Evolutionary conservation across 176 grass and related monocot species (phyloP), one percentile per base, ranked within the genome.

Genomic region (Carex littledalei): DNA sequence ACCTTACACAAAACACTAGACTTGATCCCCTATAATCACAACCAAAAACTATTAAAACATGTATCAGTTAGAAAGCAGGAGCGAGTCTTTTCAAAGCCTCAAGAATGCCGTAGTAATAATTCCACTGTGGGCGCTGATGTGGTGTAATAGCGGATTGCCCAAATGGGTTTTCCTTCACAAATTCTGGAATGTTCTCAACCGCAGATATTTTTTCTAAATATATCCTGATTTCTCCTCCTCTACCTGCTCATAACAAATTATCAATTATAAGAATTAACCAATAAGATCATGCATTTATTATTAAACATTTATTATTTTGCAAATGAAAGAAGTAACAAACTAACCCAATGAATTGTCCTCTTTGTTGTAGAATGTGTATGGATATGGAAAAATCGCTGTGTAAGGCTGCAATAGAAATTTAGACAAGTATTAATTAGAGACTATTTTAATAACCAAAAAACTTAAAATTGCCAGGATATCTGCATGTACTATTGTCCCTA

Each of bases 341-440:
- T 86, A 89, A 94, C 95, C 95, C 81, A 95, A 88, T 45, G 88
- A 94, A 85, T 88, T 86, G 47, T 95, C 95, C 1, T 89, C 84
- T 63, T 55, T 15, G 78, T 92, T 70, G 10, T 60, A 72, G 67
- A 86, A 92, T 80, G 52, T 85, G 82, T 90, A 98, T 11, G 91
- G 62, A 1, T 0, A 13, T 54, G 95, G 95, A 55, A 98, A 98
- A 67, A 95, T 90, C 60, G 93, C 93, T 81, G 91, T 94, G 81
- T 94, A 63, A 70, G 85, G 88, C 95, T 98, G 73, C 83, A 91
- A 76, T 6, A 81, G 17, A 43, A 37, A 59, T 55, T 55, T 4
- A 73, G 37, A 73, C 41, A 73, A 50, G 29, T 29, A 29, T 29
- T 24, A 49, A 57, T 67, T 79, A 58, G 69, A 20, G 11, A 43